These are phyloP conservation scores for Gaeumannomyces tritici DNA, from an alignment of 2,329 filamentous ascomycete genomes.

Conservation along the genomic window DNA sequence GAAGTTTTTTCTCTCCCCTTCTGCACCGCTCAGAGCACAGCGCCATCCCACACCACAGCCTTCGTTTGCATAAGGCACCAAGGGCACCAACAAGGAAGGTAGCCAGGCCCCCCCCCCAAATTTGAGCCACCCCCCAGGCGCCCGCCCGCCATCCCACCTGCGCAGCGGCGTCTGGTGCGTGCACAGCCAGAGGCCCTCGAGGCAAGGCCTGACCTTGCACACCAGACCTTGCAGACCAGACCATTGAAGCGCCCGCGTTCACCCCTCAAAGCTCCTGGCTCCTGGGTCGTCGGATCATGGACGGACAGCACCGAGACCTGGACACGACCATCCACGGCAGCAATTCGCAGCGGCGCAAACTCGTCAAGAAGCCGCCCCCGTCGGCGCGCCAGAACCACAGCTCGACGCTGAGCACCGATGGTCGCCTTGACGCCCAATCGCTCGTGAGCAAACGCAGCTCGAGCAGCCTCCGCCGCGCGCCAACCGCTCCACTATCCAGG, in stretches of 20 bases:
- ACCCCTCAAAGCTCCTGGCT: slow-evolving; percentile 1
- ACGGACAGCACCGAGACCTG: slow-evolving; percentile 27
- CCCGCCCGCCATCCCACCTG: neutral
- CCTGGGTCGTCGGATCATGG: slow-evolving; percentile 29
- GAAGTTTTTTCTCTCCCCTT: neutral
- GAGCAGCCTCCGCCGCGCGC: slow-evolving; percentile 50
- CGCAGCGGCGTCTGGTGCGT: neutral
- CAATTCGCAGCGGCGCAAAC: slow-evolving; percentile 46
- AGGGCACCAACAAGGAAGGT: too few species aligned
- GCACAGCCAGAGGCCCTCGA: neutral
- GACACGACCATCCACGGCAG: slow-evolving; percentile 26
- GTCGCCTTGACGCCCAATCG: slow-evolving; percentile 45
- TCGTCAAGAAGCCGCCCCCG: slow-evolving; percentile 53
- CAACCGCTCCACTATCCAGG: slow-evolving; percentile 45
- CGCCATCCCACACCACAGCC: neutral
- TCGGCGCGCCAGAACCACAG: slow-evolving; percentile 31
- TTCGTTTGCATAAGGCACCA: too few species aligned
- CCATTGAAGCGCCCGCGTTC: neutral
- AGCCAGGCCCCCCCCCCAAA: neutral
- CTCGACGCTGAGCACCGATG: slow-evolving; percentile 41
- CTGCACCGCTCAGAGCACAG: neutral
- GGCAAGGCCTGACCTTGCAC: neutral
- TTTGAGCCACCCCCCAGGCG: neutral
- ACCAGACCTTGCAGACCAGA: neutral
- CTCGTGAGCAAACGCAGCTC: slow-evolving; percentile 55